Base-by-base conservation (phyloP, 352 stramenopile genomes). In the Phytophthora podocarpi region DNA sequence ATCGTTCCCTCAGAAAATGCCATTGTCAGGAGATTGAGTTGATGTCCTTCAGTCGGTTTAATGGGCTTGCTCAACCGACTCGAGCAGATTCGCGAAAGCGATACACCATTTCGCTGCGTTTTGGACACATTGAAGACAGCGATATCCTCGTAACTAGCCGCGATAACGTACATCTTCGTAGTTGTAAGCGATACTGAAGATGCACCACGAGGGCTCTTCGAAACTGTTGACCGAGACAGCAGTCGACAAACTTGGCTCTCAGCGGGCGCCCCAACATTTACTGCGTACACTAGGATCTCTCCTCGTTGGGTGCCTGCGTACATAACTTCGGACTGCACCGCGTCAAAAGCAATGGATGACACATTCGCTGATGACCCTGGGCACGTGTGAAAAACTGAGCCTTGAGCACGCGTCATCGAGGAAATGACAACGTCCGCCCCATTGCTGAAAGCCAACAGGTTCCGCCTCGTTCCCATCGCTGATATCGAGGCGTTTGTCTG, bases 301-400 rank as follows among this genome's bases (percentile, higher is more conserved):
- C 81, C 78, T n/a, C 59, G 30, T 0, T 59, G 31, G 0, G 81
- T 89, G 0, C 78, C 78, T 12, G 48, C 55, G 35, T 83, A 90
- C 15, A 90, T 24, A n/a, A 89, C 42, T 1, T 86, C 74, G 0
- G 49, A 48, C 5, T 78, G 53, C 7, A 61, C 30, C 0, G 59
- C 31, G 32, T 89, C 81, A 30, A 89, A 87, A 2, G 63, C 59
- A 28, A 90, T 76, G 1, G 78, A 87, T 0, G 65, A 49, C 0
- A 69, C 61, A 13, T 32, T 9, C 0, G 72, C 74, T 5, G 63
- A 64, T 4, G 76, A 82, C 12, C 76, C 79, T n/a, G 58, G 26
- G 26, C 79, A 89, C 10, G 61, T 13, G 6, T 84, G 47, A n/a
- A 70, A 74, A 0, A 71, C 56, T 1, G 53, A 39, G 0, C 69